Conservation (phyloP, 805 yeast genomes). For the Lipomyces sp. region DNA sequence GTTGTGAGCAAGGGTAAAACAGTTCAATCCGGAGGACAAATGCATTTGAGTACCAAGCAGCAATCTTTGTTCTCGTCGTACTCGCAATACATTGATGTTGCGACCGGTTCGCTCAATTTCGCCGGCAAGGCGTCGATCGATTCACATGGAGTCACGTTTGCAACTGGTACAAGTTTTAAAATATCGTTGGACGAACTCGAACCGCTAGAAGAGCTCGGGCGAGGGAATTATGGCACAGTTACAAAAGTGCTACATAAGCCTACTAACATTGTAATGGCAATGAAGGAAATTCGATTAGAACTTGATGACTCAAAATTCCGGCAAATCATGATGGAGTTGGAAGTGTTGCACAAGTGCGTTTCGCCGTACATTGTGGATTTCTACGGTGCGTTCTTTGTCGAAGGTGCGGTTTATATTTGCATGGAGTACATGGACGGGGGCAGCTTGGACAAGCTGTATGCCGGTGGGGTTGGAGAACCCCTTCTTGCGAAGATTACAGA, state of each 20-base stretch:
- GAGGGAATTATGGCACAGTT: conserved; percentile 96
- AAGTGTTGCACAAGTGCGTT: conserved; percentile 86
- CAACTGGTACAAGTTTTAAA: conserved; percentile 83
- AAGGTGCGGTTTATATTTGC: conserved; percentile 98
- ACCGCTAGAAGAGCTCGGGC: conserved; percentile 75
- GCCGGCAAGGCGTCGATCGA: conserved; percentile 92
- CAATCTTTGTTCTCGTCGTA: conserved; percentile 69
- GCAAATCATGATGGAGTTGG: conserved; percentile 95
- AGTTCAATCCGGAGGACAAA: conserved; percentile 30
- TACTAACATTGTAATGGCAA: conserved; percentile 90
- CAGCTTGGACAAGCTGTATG: conserved; percentile 83
- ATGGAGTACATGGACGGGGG: conserved; percentile 99
- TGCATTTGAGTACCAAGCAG: conserved; percentile 30
- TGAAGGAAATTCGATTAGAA: conserved; percentile 94
- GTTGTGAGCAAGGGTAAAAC: not conserved
- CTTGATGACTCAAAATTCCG: conserved; percentile 91
- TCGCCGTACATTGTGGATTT: conserved; percentile 93
- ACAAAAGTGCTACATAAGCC: conserved; percentile 92
- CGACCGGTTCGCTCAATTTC: conserved; percentile 88
- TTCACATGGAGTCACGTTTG: conserved; percentile 88
- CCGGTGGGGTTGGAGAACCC: conserved; percentile 65
- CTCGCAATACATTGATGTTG: conserved; percentile 85
- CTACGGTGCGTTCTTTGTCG: conserved; percentile 96
- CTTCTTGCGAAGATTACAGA: conserved; percentile 80
- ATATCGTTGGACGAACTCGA: conserved; percentile 85